Conservation (phyloP, 2,329 filamentous ascomycete species). For the Xylariales sp. region DNA sequence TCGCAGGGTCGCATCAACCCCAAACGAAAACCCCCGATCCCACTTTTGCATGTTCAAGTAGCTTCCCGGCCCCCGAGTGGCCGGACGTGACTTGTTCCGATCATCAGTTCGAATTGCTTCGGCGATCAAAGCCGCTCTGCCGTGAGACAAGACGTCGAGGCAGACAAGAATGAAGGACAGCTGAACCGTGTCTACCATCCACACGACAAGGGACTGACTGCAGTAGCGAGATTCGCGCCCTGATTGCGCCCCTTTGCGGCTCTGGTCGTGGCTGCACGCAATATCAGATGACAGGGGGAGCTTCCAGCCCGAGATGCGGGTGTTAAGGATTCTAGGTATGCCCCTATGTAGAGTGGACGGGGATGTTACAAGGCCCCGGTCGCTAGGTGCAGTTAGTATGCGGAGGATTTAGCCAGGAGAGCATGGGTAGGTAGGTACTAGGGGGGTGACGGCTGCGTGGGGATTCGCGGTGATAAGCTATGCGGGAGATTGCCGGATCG, state of each 20-base stretch:
- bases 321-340: background rate
- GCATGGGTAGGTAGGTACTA: background rate
- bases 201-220: background rate
- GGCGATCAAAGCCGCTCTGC: too few species aligned
- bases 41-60: background rate
- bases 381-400: background rate
- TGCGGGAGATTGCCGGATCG: background rate
- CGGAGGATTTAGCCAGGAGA: background rate
- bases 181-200: too few species aligned
- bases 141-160: too few species aligned
- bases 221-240: background rate
- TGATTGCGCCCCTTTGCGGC: background rate
- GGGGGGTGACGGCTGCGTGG: background rate
- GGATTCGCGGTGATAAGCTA: background rate
- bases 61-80: background rate
- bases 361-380: background rate
- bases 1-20: conserved; percentile 7
- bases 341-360: background rate
- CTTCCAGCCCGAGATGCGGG: background rate
- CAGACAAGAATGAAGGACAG: too few species aligned
- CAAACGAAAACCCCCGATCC: too few species aligned
- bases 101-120: too few species aligned
- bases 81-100: background rate
- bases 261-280: background rate
- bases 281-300: background rate